A percentile compares a stretch with the other conserved stretches of the same genome.
Conservation (phyloP, 2,329 filamentous ascomycete species). For the Colletotrichum euphorbiae region DNA sequence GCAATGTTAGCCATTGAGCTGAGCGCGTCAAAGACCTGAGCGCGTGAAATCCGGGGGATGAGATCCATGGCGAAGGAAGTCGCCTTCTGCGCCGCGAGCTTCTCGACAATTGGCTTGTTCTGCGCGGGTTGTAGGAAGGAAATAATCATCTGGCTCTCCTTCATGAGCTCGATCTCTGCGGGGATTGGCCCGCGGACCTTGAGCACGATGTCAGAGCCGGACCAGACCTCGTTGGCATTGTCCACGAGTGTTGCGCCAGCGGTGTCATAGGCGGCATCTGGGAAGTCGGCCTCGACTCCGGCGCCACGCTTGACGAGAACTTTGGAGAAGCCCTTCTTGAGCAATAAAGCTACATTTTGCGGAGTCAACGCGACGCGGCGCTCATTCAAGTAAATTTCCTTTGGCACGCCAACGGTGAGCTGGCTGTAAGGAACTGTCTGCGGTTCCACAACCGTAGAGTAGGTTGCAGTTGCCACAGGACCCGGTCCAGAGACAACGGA, state of each 20-base stretch:
- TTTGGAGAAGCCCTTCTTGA: conserved; percentile 86
- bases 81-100: conserved; percentile 75
- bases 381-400: conserved; percentile 82
- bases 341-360: conserved; percentile 81
- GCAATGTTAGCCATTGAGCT: conserved; percentile 96
- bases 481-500: conserved; percentile 48
- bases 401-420: conserved; percentile 82
- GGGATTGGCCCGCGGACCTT: conserved; percentile 83
- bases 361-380: conserved; percentile 87
- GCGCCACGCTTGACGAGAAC: conserved; percentile 85
- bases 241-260: conserved; percentile 84
- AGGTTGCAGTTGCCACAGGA: conserved; percentile 43
- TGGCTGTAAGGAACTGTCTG: conserved; percentile 73
- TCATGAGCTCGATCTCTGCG: conserved; percentile 76
- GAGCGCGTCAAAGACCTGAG: conserved; percentile 88
- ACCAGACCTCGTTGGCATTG: conserved; percentile 75
- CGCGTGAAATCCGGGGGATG: conserved; percentile 89
- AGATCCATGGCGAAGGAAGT: conserved; percentile 93
- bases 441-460: conserved; percentile 56
- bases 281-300: conserved; percentile 81
- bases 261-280: conserved; percentile 79
- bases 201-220: conserved; percentile 80
- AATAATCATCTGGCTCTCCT: conserved; percentile 78
- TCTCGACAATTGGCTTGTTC: conserved; percentile 80
- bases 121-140: conserved; percentile 87